Evolutionary conservation across 2,329 filamentous ascomycete species (phyloP), one percentile per base, ranked within the genome.

Genomic region (Aspergillus udagawae): DNA sequence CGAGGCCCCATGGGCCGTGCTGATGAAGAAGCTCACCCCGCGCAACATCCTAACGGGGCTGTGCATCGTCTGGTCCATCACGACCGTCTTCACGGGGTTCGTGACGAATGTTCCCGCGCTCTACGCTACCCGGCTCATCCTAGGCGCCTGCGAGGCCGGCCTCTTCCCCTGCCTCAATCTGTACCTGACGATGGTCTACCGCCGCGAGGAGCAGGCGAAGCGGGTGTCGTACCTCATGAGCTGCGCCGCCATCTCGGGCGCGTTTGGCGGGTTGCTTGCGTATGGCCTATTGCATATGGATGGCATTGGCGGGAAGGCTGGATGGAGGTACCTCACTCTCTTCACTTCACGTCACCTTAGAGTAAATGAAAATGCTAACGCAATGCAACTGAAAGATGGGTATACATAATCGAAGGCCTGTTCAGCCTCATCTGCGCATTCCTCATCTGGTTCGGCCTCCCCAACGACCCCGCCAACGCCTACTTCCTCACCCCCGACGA

Each of bases 401-500:
- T 82, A 0, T 80, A 77, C 56, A 79, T 82, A 27, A 78, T 83
- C 20, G 80, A 83, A 61, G 81, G 80, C 3, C 61, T 78, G 7
- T 74, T 79, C 61, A 79, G 75, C 54, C 63, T 79, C 20, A 10
- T 79, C 12, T 69, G 79, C 27, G 78, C 73, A 0, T 55, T 77
- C 17, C 64, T 78, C 27, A 73, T 81, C 50, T 82, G 73, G 71
- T 80, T 80, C 59, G 73, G 73, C 0, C 68, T 83, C 32, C 80
- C 81, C 1, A 79, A 79, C 42, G 73, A 81, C 51, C 77, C 78
- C 0, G 69, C 70, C 0, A 74, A 75, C 1, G 80, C 81, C 2
- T 80, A 78, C 60, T 83, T 82, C 56, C 69, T 83, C 38, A 79
- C 63, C 38, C 68, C 69, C 1, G 76, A 81, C 50, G 79, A 83